Percentiles rank a stretch among this genome's conserved stretches.
These are phyloP conservation scores for Zygoascus tannicola DNA, from an alignment of 805 yeast species.

Conservation along the genomic window DNA sequence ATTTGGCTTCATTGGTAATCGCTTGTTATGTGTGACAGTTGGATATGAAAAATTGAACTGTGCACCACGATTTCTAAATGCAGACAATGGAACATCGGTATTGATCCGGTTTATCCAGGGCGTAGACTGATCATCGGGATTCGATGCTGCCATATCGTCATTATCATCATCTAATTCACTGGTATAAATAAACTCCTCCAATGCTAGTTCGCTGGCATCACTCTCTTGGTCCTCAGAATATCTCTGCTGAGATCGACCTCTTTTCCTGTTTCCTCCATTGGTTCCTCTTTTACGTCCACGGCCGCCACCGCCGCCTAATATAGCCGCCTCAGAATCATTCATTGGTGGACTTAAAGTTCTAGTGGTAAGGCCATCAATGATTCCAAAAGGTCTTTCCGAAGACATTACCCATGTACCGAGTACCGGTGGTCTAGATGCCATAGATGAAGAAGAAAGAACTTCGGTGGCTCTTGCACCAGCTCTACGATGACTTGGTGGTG, in stretches of 20 bases:
- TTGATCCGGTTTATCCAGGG: conserved; percentile 28
- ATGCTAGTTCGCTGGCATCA: conserved; percentile 35
- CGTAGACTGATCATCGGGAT: conserved; percentile 19
- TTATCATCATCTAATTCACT: conserved; percentile 65
- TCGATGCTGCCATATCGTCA: conserved; percentile 14
- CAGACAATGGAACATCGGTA: conserved; percentile 71
- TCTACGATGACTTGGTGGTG: conserved; percentile 53
- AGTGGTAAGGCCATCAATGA: conserved; percentile 89
- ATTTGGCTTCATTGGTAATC: conserved; percentile 1
- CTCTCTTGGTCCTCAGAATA: conserved; percentile 24
- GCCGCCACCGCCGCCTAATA: not conserved
- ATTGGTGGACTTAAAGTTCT: conserved; percentile 57
- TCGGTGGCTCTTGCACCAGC: conserved; percentile 82
- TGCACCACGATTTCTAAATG: conserved; percentile 75
- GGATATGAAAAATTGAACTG: conserved; percentile 5
- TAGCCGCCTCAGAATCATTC: conserved; percentile 2
- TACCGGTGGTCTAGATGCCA: conserved; percentile 83
- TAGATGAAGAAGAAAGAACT: conserved; percentile 76
- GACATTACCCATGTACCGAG: conserved; percentile 87
- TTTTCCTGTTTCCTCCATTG: conserved; percentile 4
- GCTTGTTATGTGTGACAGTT: not conserved
- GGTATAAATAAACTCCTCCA: conserved; percentile 82
- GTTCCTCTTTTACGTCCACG: conserved; percentile 1
- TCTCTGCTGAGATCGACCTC: conserved; percentile 12
- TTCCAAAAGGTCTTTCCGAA: conserved; percentile 73